Evolutionary conservation across 805 yeast species (phyloP), one percentile per base, ranked within the genome.

Genomic region (Nakazawaea molendinolei): DNA sequence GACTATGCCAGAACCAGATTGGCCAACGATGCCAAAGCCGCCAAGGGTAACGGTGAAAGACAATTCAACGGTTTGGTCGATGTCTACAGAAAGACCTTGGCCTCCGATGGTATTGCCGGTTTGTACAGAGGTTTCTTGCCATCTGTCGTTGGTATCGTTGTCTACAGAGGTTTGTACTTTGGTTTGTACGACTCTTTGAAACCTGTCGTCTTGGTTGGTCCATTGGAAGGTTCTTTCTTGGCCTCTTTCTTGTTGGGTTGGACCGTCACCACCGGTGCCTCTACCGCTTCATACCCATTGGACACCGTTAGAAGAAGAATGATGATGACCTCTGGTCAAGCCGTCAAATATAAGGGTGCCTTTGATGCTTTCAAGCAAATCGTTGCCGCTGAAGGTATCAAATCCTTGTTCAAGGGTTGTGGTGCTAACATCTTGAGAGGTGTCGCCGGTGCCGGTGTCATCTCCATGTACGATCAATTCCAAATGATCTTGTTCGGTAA

Each of bases 261-360:
- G 97, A 76, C 78, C 68, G 96, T 87, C 61, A 87, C 97, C 69
- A 87, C 95, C 52, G 95, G 87, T 81, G 95, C 97, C 61, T 89
- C 96, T 56, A 86, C 96, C 52, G 95, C 95, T 65, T 86, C 96
- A 65, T 87, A 87, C 83, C 97, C 97, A 79, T 84, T 89, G 71
- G 97, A 87, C 74, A 87, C 97, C 63, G 87, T 87, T 64, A 89
- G 97, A 83, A 86, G 97, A 85, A 86, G 97, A 84, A 87, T 87
- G 97, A 87, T 87, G 97, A 87, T 87, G 97, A 87, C 97, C 57
- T 89, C 97, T 55, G 97, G 97, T 71, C 95, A 86, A 75, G 95
- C 95, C 61, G 95, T 87, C 59, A 87, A 89, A 76, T 87, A 87
- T 76, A 71, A 79, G 63, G 92, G 95, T 74, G 95, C 96, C 55